Evolutionary conservation across 495 filamentous ascomycete genomes (phyloP), one percentile per base, ranked within the genome.

Genomic region (Letharia columbiana): DNA sequence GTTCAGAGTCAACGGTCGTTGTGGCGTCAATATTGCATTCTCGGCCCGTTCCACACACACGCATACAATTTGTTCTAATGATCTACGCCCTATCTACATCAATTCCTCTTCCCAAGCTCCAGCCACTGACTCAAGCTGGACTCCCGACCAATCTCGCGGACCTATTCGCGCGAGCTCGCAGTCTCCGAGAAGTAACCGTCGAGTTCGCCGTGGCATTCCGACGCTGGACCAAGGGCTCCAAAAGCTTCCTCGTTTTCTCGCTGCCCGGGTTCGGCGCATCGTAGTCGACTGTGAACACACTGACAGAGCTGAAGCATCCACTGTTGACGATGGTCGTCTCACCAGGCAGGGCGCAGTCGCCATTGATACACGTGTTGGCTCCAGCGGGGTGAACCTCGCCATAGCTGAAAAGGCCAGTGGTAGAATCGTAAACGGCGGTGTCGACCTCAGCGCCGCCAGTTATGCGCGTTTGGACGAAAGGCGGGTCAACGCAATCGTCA

Each of bases 231-330:
- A 65, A 45, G 1, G 62, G 56, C 42, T 33, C 37, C 52, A 64
- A 39, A 23, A 58, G 41, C 40, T 5, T n/a, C 66, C 49, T 41
- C 11, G 65, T 42, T 12, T 39, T 62, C 31, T 4, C 9, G 10
- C 42, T 62, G 12, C 57, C 57, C 17, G 58, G 28, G 20, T 56
- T 60, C 18, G 66, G 71, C 18, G 76, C 71, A 67, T 76, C 72
- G 60, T 76, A 78, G 60, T 81, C 74, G 18, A 78, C 67, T 0
- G 75, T 75, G 65, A 80, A 80, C 0, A 78, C 66, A 10, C 66
- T 73, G 18, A 79, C 74, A 18, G 69, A 69, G 58, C 62, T 45
- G 7, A 70, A 62, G 52, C 71, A 74, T 20, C 66, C 67, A 4
- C 67, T 47, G 41, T 41, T 68, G 12, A 77, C 59, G 5, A 77